A percentile compares a stretch with the other conserved stretches of the same genome.
phyloP scores from a whole-genome alignment of 148 eudicot species.

The Persicaria maculosa region DNA sequence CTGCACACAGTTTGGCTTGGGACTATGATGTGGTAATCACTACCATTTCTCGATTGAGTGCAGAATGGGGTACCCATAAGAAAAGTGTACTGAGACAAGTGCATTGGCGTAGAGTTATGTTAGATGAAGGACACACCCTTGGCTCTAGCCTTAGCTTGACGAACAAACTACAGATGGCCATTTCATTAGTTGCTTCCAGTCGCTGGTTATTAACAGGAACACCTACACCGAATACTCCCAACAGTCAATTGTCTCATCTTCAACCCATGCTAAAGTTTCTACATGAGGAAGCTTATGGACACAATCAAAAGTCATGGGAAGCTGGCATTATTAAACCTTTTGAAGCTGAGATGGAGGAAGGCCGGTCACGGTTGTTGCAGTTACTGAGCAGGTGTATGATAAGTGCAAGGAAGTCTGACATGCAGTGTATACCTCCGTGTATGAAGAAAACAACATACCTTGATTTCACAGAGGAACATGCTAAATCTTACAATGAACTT shows the following conservation, averaged over 20 bases:
- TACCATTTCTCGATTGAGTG: slow-evolving; percentile 79
- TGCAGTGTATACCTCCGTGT: slow-evolving; percentile 85
- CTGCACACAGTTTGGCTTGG: slow-evolving; percentile 85
- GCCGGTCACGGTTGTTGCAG: slow-evolving; percentile 65
- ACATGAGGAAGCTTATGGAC: slow-evolving; percentile 82
- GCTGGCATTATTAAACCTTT: slow-evolving; percentile 76
- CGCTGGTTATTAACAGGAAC: slow-evolving; percentile 98
- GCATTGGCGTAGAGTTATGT: slow-evolving; percentile 84
- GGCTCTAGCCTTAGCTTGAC: slow-evolving; percentile 86
- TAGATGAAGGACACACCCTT: slow-evolving; percentile 98
- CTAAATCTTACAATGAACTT: slow-evolving; percentile 82
- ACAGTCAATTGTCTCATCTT: slow-evolving; percentile 75
- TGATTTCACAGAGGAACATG: slow-evolving; percentile 71
- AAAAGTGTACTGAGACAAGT: slow-evolving; percentile 81
- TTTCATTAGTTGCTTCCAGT: slow-evolving; percentile 68
- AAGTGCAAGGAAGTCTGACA: slow-evolving; percentile 83
- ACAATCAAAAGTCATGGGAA: slow-evolving; percentile 78
- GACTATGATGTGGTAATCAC: slow-evolving; percentile 93
- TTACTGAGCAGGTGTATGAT: slow-evolving; percentile 89
- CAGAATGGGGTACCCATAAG: slow-evolving; percentile 76
- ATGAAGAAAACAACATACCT: slow-evolving; percentile 59
- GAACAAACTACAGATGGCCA: slow-evolving; percentile 80
- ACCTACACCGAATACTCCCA: slow-evolving; percentile 93
- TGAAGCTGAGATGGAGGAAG: slow-evolving; percentile 92
- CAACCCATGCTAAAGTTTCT: slow-evolving; percentile 87